A percentile compares a stretch with the other conserved stretches of the same genome.
phyloP scores from a whole-genome alignment of 352 stramenopile genomes.

The Pythium aphanidermatum region DNA sequence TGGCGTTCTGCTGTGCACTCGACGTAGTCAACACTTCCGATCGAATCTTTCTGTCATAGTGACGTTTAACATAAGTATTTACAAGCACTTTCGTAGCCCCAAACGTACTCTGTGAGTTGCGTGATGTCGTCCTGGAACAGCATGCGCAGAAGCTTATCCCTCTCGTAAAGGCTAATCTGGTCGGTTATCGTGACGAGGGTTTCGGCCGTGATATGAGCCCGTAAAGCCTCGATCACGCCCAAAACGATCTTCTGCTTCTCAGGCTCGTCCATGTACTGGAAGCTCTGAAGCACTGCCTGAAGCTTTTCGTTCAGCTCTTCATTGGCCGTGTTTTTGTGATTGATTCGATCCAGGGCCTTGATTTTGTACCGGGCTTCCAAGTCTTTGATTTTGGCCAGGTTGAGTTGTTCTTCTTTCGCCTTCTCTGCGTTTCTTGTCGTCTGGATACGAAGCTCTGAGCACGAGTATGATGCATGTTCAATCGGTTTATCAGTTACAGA shows the following conservation, averaged over 20 bases:
- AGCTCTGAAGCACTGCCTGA: slow-evolving; percentile 40
- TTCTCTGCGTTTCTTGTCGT: slow-evolving; percentile 22
- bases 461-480: too few relatives aligned
- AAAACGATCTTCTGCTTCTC: slow-evolving; percentile 57
- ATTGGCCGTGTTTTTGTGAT: slow-evolving; percentile 31
- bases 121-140: slow-evolving; percentile 51
- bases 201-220: slow-evolving; percentile 42
- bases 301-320: slow-evolving; percentile 50
- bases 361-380: slow-evolving; percentile 45
- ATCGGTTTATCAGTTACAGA: too few relatives aligned
- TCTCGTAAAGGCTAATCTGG: slow-evolving; percentile 51
- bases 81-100: too few relatives aligned
- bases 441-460: slow-evolving; percentile 34
- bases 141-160: slow-evolving; percentile 45
- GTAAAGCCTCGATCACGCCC: slow-evolving; percentile 34
- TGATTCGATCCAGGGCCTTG: slow-evolving; percentile 43
- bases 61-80: too few relatives aligned
- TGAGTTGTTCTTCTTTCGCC: slow-evolving; percentile 28
- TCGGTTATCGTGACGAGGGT: slow-evolving; percentile 35
- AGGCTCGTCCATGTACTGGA: slow-evolving; percentile 47
- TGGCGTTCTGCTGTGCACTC: slow-evolving; percentile 49
- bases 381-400: slow-evolving; percentile 36
- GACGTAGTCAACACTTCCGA: slow-evolving; percentile 40
- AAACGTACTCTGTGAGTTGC: slow-evolving; percentile 47
- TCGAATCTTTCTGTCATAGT: slow-evolving; percentile 44